phyloP scores from a whole-genome alignment of 352 stramenopile genomes.

The Pythium rishiriense region DNA sequence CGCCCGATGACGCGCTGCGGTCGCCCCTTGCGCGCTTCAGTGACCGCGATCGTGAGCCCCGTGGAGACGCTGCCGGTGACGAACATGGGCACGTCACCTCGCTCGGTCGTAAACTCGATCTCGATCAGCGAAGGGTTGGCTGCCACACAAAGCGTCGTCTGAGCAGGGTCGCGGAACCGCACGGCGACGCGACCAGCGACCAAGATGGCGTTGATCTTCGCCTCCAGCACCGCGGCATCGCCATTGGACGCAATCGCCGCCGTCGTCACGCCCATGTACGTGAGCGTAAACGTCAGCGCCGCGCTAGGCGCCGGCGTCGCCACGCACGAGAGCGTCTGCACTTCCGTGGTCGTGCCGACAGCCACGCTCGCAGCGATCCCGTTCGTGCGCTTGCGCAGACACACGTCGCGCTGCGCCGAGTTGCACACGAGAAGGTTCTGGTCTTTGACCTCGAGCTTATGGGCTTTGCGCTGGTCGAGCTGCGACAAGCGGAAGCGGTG shows the following conservation, averaged over 20 bases:
- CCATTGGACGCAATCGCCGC: conserved; percentile 41
- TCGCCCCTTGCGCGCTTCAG: conserved; percentile 53
- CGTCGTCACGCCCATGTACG: conserved; percentile 56
- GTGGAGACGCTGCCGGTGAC: conserved; percentile 2
- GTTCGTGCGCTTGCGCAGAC: conserved; percentile 45
- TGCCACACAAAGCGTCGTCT: conserved; percentile 51
- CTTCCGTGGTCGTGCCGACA: conserved; percentile 44
- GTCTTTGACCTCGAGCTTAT: conserved; percentile 56
- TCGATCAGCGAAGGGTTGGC: conserved; percentile 34
- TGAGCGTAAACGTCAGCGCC: conserved; percentile 72
- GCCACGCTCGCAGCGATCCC: conserved; percentile 45
- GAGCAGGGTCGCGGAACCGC: conserved; percentile 34
- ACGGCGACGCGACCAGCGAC: conserved; percentile 63
- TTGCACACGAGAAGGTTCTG: conserved; percentile 64
- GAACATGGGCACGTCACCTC: conserved; percentile 51
- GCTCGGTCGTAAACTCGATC: conserved; percentile 57
- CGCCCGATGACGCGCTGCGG: conserved; percentile 60
- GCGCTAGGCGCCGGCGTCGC: conserved; percentile 13
- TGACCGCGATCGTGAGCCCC: conserved; percentile 14
- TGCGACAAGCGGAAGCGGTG: conserved; percentile 46
- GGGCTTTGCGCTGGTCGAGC: conserved; percentile 39
- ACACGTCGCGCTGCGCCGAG: conserved; percentile 38
- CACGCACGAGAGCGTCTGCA: conserved; percentile 62
- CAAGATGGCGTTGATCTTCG: conserved; percentile 54
- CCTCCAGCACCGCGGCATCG: conserved; percentile 37